A percentile compares a stretch with the other conserved stretches of the same genome.
Evolutionary conservation across 2,329 filamentous ascomycete genomes (phyloP).

Genomic region (Hymenoscyphus occultus): DNA sequence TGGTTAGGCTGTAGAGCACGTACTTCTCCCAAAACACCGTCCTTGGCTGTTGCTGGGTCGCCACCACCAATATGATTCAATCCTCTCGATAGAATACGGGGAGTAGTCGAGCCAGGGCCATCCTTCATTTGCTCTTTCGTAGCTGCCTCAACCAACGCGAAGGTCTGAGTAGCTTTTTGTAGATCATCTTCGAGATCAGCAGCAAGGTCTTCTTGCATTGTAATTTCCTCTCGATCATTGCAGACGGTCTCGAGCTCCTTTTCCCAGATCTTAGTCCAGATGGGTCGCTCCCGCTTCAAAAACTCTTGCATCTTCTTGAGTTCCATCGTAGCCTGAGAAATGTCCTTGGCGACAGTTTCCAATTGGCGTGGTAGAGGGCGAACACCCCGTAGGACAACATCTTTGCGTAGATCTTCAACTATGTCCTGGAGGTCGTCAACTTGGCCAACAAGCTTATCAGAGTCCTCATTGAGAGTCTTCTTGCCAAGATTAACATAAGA

Average conservation of each 20-base stretch:
- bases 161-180: slow-evolving; percentile 90
- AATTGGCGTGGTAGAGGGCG: slow-evolving; percentile 87
- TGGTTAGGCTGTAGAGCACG: slow-evolving; percentile 92
- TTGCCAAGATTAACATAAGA: slow-evolving; percentile 83
- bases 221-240: slow-evolving; percentile 90
- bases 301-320: slow-evolving; percentile 93
- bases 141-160: slow-evolving; percentile 91
- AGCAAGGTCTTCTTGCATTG: slow-evolving; percentile 92
- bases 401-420: slow-evolving; percentile 94
- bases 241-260: slow-evolving; percentile 94
- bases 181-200: slow-evolving; percentile 91
- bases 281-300: slow-evolving; percentile 84
- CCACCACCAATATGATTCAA: slow-evolving; percentile 50
- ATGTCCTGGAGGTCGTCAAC: slow-evolving; percentile 97
- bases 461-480: slow-evolving; percentile 81
- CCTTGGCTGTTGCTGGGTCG: slow-evolving; percentile 81
- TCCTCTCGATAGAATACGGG: slow-evolving; percentile 53
- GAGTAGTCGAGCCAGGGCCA: slow-evolving; percentile 48
- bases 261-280: slow-evolving; percentile 99
- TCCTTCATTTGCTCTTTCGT: slow-evolving; percentile 97
- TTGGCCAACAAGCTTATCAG: slow-evolving; percentile 82
- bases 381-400: slow-evolving; percentile 90
- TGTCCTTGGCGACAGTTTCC: slow-evolving; percentile 84
- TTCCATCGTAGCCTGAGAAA: slow-evolving; percentile 75
- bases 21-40: slow-evolving; percentile 88